Base-by-base conservation (phyloP, 129 eudicot species). In the Artemisia tridentata region DNA sequence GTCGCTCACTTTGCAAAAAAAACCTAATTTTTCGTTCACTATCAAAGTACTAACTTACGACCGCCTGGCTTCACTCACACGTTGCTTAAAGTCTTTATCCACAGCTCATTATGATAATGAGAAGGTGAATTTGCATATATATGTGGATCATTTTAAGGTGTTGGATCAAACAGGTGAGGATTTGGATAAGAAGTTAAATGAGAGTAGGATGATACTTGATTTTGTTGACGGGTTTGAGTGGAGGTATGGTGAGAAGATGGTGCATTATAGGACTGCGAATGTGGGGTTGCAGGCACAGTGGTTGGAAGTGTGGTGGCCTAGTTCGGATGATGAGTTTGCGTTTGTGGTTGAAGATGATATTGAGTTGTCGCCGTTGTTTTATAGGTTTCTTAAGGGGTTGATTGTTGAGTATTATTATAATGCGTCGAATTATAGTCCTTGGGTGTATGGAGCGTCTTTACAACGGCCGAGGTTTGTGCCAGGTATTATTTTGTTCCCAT, bases 251-350 rank as follows among this genome's bases (percentile, higher is more conserved):
- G 85, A 83, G 63, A 93, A 93, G 78, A 16, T 90, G 75, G 98
- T 93, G 76, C 98, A 93, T 84, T 89, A 89, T 69, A 34, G 98
- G 69, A 90, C 90, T 3, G 74, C 63, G 15, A 93, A 93, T 50
- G 97, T 84, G 13, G 98, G 98, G 18, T 75, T 93, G 53, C 98
- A 93, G 67, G 92, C 97, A 5, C 98, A 93, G 81, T 93, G 98
- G 97, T 65, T 93, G 67, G 97, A 93, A 76, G 88, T 96, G 2
- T 89, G 98, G 98, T 93, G 96, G 97, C 98, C 98, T 15, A 70
- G 58, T 53, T 80, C 86, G 2, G 87, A 93, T 79, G 72, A 90
- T 49, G 96, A 89, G 78, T 93, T 93, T 79, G 92, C 91, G 0
- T 93, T 93, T 80, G 96, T 93, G 66, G 97, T 93, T 27, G 97